Evolutionary conservation across 768 basidiomycete species (phyloP).

Genomic region (Rhodotorula paludigena): DNA sequence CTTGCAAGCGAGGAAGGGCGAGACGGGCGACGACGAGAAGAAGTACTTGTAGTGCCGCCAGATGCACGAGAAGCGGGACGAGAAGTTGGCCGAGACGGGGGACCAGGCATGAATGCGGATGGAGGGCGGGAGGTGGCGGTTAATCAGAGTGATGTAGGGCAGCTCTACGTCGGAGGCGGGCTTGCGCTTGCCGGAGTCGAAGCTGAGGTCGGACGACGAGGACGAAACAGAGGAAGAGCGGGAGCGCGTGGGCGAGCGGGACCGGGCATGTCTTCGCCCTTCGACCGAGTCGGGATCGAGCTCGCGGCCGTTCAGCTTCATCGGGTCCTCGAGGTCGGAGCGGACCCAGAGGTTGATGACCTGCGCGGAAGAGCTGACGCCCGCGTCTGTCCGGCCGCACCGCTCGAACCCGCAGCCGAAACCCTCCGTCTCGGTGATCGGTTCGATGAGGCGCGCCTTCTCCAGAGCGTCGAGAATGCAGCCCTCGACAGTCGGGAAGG

Average conservation of each 20-base stretch:
- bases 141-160: conserved; percentile 72
- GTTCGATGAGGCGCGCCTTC: conserved; percentile 71
- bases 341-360: conserved; percentile 87
- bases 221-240: conserved; percentile 3
- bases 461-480: conserved; percentile 75
- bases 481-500: conserved; percentile 84
- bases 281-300: conserved; percentile 40
- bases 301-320: conserved; percentile 31
- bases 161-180: conserved; percentile 53
- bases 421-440: conserved; percentile 53
- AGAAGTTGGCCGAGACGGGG: conserved; percentile 70
- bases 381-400: conserved; percentile 90
- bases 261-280: background rate
- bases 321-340: conserved; percentile 54
- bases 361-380: conserved; percentile 90
- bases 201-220: background rate
- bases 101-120: conserved; percentile 93
- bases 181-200: conserved; percentile 5
- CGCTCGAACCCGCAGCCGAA: conserved; percentile 77
- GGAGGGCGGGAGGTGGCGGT: conserved; percentile 78
- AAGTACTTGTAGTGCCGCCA: conserved; percentile 97
- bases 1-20: conserved; percentile 43
- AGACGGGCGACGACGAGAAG: conserved; percentile 56
- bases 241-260: conserved; percentile 3
- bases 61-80: conserved; percentile 79